These are phyloP conservation scores for Bidens hawaiensis DNA, from an alignment of 140 eudicot genomes.

Conservation along the genomic window DNA sequence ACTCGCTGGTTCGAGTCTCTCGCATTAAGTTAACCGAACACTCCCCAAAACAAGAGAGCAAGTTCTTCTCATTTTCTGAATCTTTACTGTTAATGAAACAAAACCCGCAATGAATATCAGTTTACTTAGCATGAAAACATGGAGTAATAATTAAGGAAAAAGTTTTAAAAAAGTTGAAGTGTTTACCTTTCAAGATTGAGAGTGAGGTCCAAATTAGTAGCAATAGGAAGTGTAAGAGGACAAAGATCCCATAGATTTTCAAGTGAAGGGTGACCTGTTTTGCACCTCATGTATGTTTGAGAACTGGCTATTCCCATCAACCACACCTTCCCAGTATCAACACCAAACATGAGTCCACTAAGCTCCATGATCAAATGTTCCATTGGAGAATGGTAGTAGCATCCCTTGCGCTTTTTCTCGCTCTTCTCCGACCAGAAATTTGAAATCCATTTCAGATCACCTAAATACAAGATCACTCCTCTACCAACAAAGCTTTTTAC, in stretches of 20 bases:
- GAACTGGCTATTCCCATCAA: constrained; percentile 69
- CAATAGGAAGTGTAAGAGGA: constrained; percentile 64
- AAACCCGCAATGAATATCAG: constrained; percentile 23
- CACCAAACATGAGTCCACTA: constrained; percentile 51
- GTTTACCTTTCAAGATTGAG: constrained; percentile 74
- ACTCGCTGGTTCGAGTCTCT: constrained; percentile 48
- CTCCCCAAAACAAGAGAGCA: constrained; percentile 52
- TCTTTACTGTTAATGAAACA: constrained; percentile 29
- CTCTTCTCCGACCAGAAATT: constrained; percentile 61
- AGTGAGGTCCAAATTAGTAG: constrained; percentile 64
- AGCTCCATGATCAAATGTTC: constrained; percentile 78
- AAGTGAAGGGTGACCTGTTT: constrained; percentile 67
- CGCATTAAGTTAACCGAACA: constrained; percentile 43
- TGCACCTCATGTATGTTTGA: constrained; percentile 61
- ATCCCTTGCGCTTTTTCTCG: constrained; percentile 33
- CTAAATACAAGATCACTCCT: constrained; percentile 75
- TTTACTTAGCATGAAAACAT: constrained; percentile 13
- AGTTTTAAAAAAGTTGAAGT: neutral
- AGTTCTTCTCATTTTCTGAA: constrained; percentile 33
- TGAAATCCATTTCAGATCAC: constrained; percentile 81
- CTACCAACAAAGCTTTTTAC: constrained; percentile 54
- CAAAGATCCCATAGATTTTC: constrained; percentile 76
- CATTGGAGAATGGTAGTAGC: constrained; percentile 52
- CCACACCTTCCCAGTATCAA: constrained; percentile 57
- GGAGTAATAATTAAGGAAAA: constrained; percentile 14